A percentile compares a stretch with the other conserved stretches of the same genome.
phyloP scores from a whole-genome alignment of 1,284 basidiomycete species.

The Hymenochaete sp. region DNA sequence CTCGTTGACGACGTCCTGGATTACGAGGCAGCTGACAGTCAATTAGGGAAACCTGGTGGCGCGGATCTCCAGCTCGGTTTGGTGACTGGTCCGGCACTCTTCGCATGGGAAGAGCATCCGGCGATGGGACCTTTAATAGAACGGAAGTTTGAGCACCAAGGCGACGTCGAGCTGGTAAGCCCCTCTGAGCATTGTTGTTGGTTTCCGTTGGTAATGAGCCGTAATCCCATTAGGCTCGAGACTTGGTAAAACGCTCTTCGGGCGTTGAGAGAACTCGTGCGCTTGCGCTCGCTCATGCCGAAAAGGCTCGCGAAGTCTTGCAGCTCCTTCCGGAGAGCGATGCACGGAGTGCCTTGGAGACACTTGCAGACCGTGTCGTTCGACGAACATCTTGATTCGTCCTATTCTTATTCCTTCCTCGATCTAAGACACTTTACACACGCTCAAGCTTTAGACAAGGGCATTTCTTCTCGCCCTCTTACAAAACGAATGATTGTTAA shows the following conservation, averaged over 20 bases:
- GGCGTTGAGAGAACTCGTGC: constrained; percentile 75
- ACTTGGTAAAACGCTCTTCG: constrained; percentile 65
- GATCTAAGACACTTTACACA: background rate
- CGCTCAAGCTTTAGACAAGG: background rate
- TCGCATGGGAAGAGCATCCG: constrained; percentile 87
- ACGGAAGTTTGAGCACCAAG: constrained; percentile 74
- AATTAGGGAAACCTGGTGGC: constrained; percentile 80
- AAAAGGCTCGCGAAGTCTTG: constrained; percentile 67
- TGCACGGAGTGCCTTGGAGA: constrained; percentile 64
- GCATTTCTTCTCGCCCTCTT: no score
- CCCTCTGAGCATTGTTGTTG: background rate
- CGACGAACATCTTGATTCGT: constrained; percentile 39
- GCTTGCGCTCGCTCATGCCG: constrained; percentile 72
- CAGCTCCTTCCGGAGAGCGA: constrained; percentile 75
- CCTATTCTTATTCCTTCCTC: background rate
- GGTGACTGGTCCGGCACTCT: constrained; percentile 90
- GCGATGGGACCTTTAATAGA: constrained; percentile 76
- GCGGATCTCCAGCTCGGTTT: constrained; percentile 84
- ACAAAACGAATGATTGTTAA: background rate
- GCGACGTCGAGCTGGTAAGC: constrained; percentile 78
- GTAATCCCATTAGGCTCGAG: constrained; percentile 47
- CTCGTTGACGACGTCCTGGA: constrained; percentile 91
- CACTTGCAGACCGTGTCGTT: constrained; percentile 55
- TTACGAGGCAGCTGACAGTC: constrained; percentile 59
- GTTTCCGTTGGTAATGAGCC: background rate